Evolutionary conservation across 2,329 filamentous ascomycete genomes (phyloP), one percentile per base, ranked within the genome.

Genomic region (Pyrenophora graminea): DNA sequence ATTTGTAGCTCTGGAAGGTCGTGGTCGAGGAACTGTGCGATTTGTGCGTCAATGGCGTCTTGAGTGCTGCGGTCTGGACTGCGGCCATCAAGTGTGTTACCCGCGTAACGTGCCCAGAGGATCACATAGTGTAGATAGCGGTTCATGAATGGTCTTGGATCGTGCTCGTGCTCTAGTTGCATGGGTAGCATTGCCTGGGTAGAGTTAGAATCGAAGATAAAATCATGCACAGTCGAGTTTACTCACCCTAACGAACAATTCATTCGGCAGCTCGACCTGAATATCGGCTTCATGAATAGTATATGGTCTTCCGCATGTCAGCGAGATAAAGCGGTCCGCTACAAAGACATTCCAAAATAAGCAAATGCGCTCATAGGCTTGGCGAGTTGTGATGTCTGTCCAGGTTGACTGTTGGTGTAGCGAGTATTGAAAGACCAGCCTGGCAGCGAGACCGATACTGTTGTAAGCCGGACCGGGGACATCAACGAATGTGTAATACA

Each of bases 341-440:
- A 66, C 55, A 19, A 64, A 61, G 1, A 68, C 39, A 5, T 59
- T 64, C 68, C 69, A 72, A 42, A 72, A 70, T 0, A 66, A 56
- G 36, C 60, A 62, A 31, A 66, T 50, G 7, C 61, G 63, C 53
- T 62, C 57, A 37, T 66, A 64, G 8, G 53, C 51, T 18, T 65
- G 51, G 36, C 60, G 12, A 36, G 56, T 13, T 25, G 53, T 42
- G 34, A 58, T 21, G 33, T 57, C 43, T n/a, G 43, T 6, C 58
- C 60, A 63, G 4, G 58, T 61, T 2, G 56, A 58, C 23, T 68
- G 63, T 9, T 64, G 61, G 31, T 72, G 66, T 6, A 72, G 48
- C 5, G 64, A 62, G 25, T 62, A 59, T 23, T 70, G 68, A 21
- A 69, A 61, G n/a, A 52, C 55, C 8, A 66, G 55, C 18, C 66